Evolutionary conservation across 2,329 filamentous ascomycete genomes (phyloP).

Genomic region (Colletotrichum kahawae): DNA sequence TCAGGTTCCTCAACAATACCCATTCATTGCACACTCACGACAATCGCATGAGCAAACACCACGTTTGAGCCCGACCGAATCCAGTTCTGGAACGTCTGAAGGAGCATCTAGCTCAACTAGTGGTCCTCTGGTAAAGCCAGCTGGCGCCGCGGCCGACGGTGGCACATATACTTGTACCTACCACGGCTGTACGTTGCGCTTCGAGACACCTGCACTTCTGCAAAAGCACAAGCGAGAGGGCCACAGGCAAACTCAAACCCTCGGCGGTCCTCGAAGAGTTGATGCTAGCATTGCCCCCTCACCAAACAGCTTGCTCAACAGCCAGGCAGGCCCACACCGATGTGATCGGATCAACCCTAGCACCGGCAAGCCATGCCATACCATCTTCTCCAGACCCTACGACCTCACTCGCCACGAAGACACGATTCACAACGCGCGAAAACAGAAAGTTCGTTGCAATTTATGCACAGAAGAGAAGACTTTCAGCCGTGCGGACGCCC

Average conservation of each 20-base stretch:
- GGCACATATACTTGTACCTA: constrained; percentile 98
- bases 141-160: constrained; percentile 71
- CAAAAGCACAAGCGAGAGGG: constrained; percentile 97
- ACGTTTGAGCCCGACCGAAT: constrained; percentile 48
- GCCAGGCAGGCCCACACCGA: constrained; percentile 89
- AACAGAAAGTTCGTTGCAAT: constrained; percentile 92
- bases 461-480: constrained; percentile 96
- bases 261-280: constrained; percentile 38
- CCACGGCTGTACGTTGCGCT: constrained; percentile 85
- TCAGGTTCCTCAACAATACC: constrained; percentile 56
- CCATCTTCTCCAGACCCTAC: constrained; percentile 93
- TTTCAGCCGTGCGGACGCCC: constrained; percentile 92
- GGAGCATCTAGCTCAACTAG: constrained; percentile 30
- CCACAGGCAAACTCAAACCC: constrained; percentile 75
- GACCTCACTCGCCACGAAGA: constrained; percentile 96
- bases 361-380: constrained; percentile 93
- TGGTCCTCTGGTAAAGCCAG: constrained; percentile 53
- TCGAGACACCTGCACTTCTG: constrained; percentile 83
- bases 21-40: constrained; percentile 47
- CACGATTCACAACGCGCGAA: constrained; percentile 93
- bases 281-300: constrained; percentile 54
- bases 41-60: constrained; percentile 37
- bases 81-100: constrained; percentile 30
- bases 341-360: constrained; percentile 94
- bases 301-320: constrained; percentile 65